Percentiles rank a stretch among this genome's conserved stretches.
These are phyloP conservation scores for Rhinocladiella mackenziei DNA, from an alignment of 2,329 filamentous ascomycete species.

Conservation along the genomic window DNA sequence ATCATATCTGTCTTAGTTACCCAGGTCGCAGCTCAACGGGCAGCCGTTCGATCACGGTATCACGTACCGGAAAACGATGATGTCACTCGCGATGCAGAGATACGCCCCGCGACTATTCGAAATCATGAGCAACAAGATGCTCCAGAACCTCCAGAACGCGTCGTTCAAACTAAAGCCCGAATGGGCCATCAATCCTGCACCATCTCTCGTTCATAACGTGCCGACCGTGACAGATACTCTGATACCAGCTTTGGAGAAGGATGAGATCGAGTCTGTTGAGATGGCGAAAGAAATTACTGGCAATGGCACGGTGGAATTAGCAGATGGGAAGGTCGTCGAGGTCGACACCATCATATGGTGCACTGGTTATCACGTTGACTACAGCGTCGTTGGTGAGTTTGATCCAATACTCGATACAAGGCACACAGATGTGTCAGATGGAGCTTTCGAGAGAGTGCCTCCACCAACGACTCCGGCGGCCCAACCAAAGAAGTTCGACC, in stretches of 20 bases:
- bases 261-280: conserved; percentile 28
- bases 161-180: conserved; percentile 18
- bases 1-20: conserved; percentile 23
- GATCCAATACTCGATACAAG: conserved; percentile 27
- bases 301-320: conserved; percentile 30
- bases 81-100: conserved; percentile 13
- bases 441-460: no score
- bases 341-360: conserved; percentile 38
- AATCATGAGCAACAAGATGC: conserved; percentile 13
- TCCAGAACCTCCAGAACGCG: conserved; percentile 17
- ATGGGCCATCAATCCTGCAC: conserved; percentile 31
- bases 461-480: no score
- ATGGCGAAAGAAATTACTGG: conserved; percentile 26
- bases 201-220: conserved; percentile 30
- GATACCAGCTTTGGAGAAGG: conserved; percentile 31
- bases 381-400: conserved; percentile 28
- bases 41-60: conserved; percentile 28
- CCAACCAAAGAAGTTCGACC: not conserved
- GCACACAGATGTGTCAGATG: conserved; percentile 6
- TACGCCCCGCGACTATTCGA: conserved; percentile 16
- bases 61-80: conserved; percentile 22
- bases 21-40: no score
- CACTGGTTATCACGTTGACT: conserved; percentile 36
- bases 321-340: conserved; percentile 33
- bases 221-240: conserved; percentile 35